Conservation (phyloP, 2,329 filamentous ascomycete species). For the Sclerotinia sclerotiorum region DNA sequence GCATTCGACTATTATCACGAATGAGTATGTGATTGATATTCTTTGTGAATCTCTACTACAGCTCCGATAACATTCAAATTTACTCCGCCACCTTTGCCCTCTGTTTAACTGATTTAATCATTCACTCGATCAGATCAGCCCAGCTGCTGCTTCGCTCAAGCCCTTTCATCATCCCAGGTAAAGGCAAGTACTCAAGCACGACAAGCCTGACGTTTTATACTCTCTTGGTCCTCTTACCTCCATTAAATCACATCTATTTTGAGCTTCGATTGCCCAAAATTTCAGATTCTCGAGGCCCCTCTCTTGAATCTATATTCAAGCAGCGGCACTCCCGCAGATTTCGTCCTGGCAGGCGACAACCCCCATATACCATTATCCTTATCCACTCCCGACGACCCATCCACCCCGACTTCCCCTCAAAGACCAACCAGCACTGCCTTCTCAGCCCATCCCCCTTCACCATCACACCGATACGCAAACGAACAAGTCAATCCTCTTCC, state of each 20-base stretch:
- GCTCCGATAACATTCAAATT: neutral
- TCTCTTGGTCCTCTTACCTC: neutral
- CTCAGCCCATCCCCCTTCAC: constrained; percentile 44
- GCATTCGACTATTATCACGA: neutral
- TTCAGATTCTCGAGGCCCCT: constrained; percentile 18
- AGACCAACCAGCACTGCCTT: constrained; percentile 49
- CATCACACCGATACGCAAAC: constrained; percentile 29
- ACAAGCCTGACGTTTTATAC: neutral
- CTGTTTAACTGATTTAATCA: constrained; percentile 1
- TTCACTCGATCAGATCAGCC: neutral
- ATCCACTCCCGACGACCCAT: constrained; percentile 67
- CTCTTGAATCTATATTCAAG: constrained; percentile 25
- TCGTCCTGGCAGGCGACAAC: constrained; percentile 74
- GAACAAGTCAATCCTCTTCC: constrained; percentile 1
- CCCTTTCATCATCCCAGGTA: neutral
- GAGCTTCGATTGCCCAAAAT: neutral
- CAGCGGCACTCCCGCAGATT: constrained; percentile 51
- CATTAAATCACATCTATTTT: constrained; percentile 4
- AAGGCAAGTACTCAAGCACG: neutral
- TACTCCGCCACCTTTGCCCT: neutral
- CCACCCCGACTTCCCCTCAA: constrained; percentile 54
- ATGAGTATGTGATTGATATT: constrained; percentile 5
- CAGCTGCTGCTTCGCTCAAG: neutral
- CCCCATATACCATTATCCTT: constrained; percentile 55
- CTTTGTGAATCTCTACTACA: neutral